Conservation (phyloP, 2,329 filamentous ascomycete genomes). For the Microsporum audouinii region DNA sequence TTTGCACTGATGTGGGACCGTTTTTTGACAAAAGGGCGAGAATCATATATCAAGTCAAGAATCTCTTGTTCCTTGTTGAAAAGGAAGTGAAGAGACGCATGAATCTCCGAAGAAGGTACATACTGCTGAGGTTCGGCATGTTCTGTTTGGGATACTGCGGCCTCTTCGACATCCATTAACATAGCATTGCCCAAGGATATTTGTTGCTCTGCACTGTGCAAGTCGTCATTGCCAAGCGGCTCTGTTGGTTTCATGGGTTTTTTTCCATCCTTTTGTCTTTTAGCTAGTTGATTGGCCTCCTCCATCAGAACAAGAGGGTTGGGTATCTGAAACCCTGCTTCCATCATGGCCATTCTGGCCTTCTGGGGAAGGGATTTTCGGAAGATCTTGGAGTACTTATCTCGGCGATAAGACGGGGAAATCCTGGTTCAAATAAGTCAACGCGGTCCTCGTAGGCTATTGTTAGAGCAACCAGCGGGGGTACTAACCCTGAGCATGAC, state of each 20-base stretch:
- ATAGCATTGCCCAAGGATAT: slow-evolving; percentile 44
- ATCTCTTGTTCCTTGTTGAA: slow-evolving; percentile 84
- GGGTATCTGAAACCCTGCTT: slow-evolving; percentile 52
- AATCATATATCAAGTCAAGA: slow-evolving; percentile 71
- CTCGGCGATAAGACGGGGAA: slow-evolving; percentile 75
- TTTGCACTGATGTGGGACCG: slow-evolving; percentile 54
- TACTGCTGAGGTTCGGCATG: slow-evolving; percentile 53
- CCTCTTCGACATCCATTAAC: slow-evolving; percentile 19
- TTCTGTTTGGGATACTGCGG: slow-evolving; percentile 27
- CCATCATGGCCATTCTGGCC: slow-evolving; percentile 65
- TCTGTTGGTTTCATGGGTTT: slow-evolving; percentile 13
- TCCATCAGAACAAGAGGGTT: slow-evolving; percentile 57
- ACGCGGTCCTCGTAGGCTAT: not conserved
- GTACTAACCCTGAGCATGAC: slow-evolving; percentile 45
- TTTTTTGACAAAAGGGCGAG: slow-evolving; percentile 53
- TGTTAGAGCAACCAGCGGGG: not conserved
- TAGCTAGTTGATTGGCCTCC: slow-evolving; percentile 32
- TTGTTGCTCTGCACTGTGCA: slow-evolving; percentile 48
- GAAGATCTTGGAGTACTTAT: slow-evolving; percentile 87
- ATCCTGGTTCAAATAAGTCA: slow-evolving; percentile 41
- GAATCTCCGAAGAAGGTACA: slow-evolving; percentile 71
- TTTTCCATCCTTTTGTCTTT: slow-evolving; percentile 22
- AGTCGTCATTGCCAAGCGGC: slow-evolving; percentile 45
- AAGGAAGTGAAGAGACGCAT: slow-evolving; percentile 62
- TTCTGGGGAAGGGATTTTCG: slow-evolving; percentile 66